Base-by-base conservation (phyloP, 2,329 filamentous ascomycete species). In the Microcyclospora pomicola region DNA sequence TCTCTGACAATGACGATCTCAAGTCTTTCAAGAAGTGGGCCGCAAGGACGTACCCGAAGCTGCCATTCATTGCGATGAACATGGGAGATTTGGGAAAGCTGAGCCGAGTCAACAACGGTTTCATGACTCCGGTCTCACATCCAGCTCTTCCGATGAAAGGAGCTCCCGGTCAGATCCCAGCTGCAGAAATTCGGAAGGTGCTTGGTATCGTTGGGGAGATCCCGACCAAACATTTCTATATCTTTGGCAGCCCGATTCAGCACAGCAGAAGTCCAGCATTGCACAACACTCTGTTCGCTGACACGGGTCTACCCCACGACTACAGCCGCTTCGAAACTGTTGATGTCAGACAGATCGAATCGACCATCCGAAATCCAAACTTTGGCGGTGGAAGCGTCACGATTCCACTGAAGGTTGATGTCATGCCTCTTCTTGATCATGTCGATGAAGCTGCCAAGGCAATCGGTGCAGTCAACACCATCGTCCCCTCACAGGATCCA, bases 301-400 rank as follows among this genome's bases (percentile, higher is more conserved):
- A 76, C 46, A 73, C 72, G 4, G 91, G 91, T 3, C 68, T 98
- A 30, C 88, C 91, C 9, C 86, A 98, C 54, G 54, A 70, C n/a
- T 98, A 98, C 60, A 65, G 67, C 6, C 67, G 75, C 6, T 65
- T 80, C 28, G 91, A 96, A 64, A 93, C 87, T 1, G 73, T 77
- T 45, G 62, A 70, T 24, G 73, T 65, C 34, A 64, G 65, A 6
- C 69, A 80, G 28, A 66, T 93, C 3, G 65, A 67, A 46, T 64
- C 73, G 2, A 62, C 84, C 35, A 78, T 98, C 42, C 73, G 72
- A 6, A 64, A 75, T 1, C 65, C 78, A 1, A 69, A 80, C 48
- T 98, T 98, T 55, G 91, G 91, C 6, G 91, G 91, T 41, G 88
- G 84, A 2, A 95, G 86, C 2, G 85, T 98, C 33, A 98, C 91